Evolutionary conservation across 2,329 filamentous ascomycete genomes (phyloP).

Genomic region (Rhytidhysteron rufulum): DNA sequence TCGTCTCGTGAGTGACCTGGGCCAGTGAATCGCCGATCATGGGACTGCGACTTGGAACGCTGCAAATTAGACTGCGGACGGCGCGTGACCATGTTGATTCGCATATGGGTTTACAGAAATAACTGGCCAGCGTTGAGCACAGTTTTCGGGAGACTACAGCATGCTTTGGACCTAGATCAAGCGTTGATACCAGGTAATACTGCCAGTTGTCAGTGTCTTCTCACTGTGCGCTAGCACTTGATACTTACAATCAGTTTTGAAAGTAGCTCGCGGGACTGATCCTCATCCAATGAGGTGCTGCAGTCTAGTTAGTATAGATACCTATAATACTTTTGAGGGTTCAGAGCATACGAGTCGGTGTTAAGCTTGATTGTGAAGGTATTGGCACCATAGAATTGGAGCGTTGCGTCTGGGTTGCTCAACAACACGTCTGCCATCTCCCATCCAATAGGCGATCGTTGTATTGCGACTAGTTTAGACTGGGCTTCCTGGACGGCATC

Average conservation of each 20-base stretch:
- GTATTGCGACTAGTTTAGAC: conserved; percentile 71
- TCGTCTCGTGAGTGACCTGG: conserved; percentile 38
- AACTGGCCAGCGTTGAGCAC: conserved; percentile 71
- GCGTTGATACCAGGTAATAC: too few species aligned
- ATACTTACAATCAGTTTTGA: conserved; percentile 25
- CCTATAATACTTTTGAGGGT: too few species aligned
- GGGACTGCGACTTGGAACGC: conserved; percentile 48
- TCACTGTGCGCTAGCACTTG: too few species aligned
- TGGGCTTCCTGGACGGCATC: conserved; percentile 56
- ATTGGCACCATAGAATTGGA: conserved; percentile 88
- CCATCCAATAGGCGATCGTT: conserved; percentile 81
- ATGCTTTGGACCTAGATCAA: too few species aligned
- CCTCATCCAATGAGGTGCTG: conserved; percentile 29
- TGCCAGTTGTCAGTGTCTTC: too few species aligned
- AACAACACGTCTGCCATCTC: conserved; percentile 75
- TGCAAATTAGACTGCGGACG: conserved; percentile 60
- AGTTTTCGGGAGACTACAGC: conserved; percentile 68
- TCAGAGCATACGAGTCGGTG: conserved; percentile 75
- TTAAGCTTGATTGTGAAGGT: conserved; percentile 95
- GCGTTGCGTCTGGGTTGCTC: conserved; percentile 63
- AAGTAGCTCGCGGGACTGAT: conserved; percentile 32
- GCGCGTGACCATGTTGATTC: conserved; percentile 60
- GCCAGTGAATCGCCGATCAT: conserved; percentile 49
- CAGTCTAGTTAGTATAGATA: too few species aligned
- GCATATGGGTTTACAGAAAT: conserved; percentile 66